Percentiles rank a stretch among this genome's conserved stretches.
Conservation (phyloP, 2,329 filamentous ascomycete species). For the Curvularia sp. region DNA sequence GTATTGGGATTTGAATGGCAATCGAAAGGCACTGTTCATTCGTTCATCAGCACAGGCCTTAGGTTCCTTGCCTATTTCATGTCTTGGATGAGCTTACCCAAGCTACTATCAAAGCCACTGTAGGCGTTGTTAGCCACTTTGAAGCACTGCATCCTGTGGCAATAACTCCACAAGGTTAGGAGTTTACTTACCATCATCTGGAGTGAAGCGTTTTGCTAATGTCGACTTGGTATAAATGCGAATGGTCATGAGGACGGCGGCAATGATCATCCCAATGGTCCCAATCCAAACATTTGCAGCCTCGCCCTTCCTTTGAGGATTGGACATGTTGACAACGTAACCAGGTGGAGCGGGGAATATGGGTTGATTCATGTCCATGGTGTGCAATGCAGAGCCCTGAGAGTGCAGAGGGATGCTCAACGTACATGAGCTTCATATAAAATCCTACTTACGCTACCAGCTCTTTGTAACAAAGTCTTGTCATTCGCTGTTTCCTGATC, state of each 20-base stretch:
- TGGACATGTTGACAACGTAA: slow-evolving; percentile 37
- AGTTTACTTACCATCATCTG: slow-evolving; percentile 37
- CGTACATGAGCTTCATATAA: not conserved
- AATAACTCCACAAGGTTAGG: not conserved
- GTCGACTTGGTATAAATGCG: slow-evolving; percentile 37
- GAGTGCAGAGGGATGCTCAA: not conserved
- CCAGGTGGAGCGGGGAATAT: slow-evolving; percentile 34
- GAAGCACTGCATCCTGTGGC: not conserved
- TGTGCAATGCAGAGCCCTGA: not conserved
- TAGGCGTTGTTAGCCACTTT: not conserved
- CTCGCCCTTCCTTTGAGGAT: slow-evolving; percentile 28
- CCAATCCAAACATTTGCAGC: slow-evolving; percentile 30
- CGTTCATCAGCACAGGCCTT: not conserved
- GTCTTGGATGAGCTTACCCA: slow-evolving; percentile 16
- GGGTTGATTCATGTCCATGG: slow-evolving; percentile 20
- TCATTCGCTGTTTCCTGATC: not conserved
- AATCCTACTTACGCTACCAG: no score
- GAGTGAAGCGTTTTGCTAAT: slow-evolving; percentile 28
- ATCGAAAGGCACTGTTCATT: slow-evolving; percentile 15
- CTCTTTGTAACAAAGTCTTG: not conserved
- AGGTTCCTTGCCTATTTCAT: not conserved
- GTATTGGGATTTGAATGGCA: slow-evolving; percentile 17
- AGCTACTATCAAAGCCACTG: slow-evolving; percentile 21
- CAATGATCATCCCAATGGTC: slow-evolving; percentile 30
- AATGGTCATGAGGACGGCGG: slow-evolving; percentile 31